phyloP scores from a whole-genome alignment of 1,284 basidiomycete genomes.

The Pseudozyma hubeiensis region DNA sequence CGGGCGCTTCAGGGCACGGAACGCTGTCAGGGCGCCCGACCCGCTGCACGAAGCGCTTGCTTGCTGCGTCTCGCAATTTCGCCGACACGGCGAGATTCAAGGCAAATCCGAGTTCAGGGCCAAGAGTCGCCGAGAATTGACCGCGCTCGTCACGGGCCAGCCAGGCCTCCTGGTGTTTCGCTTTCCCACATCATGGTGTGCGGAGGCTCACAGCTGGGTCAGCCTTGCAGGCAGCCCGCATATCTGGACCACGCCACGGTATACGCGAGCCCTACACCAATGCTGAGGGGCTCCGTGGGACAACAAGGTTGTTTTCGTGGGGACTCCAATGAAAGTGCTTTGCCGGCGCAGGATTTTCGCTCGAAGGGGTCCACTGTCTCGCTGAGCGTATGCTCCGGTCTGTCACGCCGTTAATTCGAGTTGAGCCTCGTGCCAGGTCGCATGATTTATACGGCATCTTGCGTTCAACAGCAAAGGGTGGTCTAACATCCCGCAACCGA shows the following conservation, averaged over 20 bases:
- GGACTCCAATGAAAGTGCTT: too few species aligned
- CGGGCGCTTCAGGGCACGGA: too few species aligned
- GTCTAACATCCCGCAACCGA: too few species aligned
- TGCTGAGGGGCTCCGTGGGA: conserved; percentile 40
- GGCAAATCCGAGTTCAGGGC: neutral
- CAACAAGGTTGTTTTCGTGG: conserved; percentile 8
- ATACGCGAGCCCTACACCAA: neutral
- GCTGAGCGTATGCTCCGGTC: too few species aligned
- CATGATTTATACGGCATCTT: too few species aligned
- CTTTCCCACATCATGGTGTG: neutral
- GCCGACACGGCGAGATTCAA: conserved; percentile 3
- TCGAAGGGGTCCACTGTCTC: too few species aligned
- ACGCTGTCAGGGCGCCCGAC: too few species aligned
- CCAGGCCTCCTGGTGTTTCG: neutral
- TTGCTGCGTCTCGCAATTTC: conserved; percentile 1
- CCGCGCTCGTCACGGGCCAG: neutral
- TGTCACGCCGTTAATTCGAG: too few species aligned
- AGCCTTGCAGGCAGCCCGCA: conserved; percentile 1
- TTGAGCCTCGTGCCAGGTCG: too few species aligned
- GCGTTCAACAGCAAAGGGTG: too few species aligned
- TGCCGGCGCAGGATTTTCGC: too few species aligned
- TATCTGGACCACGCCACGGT: too few species aligned
- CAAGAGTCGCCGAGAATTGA: neutral
- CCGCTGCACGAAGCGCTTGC: conserved; percentile 3
- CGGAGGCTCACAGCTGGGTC: neutral